Evolutionary conservation across 2,329 filamentous ascomycete genomes (phyloP), one percentile per base, ranked within the genome.

Genomic region (Volutella citrinella): DNA sequence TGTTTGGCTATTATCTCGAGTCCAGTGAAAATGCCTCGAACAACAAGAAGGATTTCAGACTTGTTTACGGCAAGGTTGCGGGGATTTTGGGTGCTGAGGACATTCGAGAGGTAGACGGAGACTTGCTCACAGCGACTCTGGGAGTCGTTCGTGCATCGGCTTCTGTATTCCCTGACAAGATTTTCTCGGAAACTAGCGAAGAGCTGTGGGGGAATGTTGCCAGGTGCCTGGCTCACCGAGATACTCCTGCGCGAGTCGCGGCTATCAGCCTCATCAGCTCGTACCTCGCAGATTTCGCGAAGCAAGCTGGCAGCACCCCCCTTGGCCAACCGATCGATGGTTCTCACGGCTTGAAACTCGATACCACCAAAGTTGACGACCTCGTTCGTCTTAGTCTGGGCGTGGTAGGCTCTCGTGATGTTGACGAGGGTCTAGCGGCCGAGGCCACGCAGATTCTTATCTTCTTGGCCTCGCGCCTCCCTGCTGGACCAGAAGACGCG

Each of bases 1-100:
- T 84, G 19, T 95, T 90, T 66, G 76, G 80, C 2, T 79, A 93
- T 31, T 95, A 91, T 59, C 85, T 95, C 38, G 85, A 93, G 40
- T 76, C 76, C 0, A 74, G 75, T 20, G 77, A 78, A 22, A 67
- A 74, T 5, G 69, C 67, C 3, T 56, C 69, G 8, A 79, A 77
- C 39, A 80, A 80, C 39, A 72, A 76, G 39, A 84, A 83, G 50
- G 84, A 95, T 51, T 66, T 86, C 10, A 69, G 72, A 10, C 73
- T 80, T 21, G 69, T 90, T 33, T 66, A 81, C 11, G 69, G 63
- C 46, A 76, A 67, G 36, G 68, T 78, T 8, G 56, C 74, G 7
- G 59, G 69, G 7, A 64, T 80, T 14, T 63, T 87, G 19, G 65
- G 68, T 7, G 64, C 74, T 9, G 72, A 77, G 28, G 72, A 78